Conservation (phyloP, 2,329 filamentous ascomycete genomes). For the Fusarium sp. region DNA sequence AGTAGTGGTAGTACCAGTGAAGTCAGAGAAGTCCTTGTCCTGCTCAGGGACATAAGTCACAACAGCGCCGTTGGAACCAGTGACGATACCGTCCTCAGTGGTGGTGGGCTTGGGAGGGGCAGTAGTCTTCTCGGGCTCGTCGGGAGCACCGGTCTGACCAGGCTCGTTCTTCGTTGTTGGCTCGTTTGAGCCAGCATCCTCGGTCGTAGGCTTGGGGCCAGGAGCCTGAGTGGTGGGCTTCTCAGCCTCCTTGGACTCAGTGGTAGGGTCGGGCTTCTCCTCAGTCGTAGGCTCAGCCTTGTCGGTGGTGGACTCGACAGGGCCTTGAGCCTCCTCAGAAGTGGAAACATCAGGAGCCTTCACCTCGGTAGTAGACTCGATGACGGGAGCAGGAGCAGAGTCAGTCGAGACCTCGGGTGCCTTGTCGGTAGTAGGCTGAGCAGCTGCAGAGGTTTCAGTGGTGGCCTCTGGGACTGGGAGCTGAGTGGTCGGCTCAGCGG, state of each 20-base stretch:
- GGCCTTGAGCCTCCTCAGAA: not conserved
- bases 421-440: not conserved
- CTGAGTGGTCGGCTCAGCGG: not conserved
- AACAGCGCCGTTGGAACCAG: constrained; percentile 2
- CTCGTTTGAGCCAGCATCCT: not conserved
- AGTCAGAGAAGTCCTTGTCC: constrained; percentile 8
- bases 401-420: not conserved
- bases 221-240: not conserved
- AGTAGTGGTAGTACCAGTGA: constrained; percentile 10
- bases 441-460: not conserved
- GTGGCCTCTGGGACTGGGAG: not conserved
- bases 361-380: not conserved
- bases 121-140: constrained; percentile 5
- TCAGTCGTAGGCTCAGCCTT: not conserved
- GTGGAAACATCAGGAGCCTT: not conserved
- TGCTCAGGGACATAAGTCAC: constrained; percentile 8
- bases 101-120: not conserved
- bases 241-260: not conserved
- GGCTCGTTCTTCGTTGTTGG: not conserved
- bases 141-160: not conserved
- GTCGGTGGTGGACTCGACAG: not conserved
- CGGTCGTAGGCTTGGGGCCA: not conserved
- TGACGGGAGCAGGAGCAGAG: not conserved
- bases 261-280: not conserved
- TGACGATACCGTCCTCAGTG: constrained; percentile 3